Percentiles rank a stretch among this genome's conserved stretches.
Conservation (phyloP, 2,329 filamentous ascomycete genomes). For the Orbilia javanica region DNA sequence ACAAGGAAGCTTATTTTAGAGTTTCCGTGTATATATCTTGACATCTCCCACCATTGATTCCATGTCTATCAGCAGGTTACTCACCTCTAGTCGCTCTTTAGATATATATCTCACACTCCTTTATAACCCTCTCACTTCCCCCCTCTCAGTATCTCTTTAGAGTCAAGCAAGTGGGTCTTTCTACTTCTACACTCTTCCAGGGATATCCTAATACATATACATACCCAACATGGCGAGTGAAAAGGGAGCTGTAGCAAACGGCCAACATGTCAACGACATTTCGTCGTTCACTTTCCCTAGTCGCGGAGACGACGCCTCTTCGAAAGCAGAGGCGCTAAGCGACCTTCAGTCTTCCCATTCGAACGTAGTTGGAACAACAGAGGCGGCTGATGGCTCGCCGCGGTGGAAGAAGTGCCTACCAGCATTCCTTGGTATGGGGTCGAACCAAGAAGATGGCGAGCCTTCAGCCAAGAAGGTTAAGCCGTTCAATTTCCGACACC, state of each 20-base stretch:
- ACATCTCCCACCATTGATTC: constrained; percentile 31
- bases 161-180: constrained; percentile 7
- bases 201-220: too few relatives aligned
- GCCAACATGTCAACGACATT: constrained; percentile 35
- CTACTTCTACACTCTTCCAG: constrained; percentile 3
- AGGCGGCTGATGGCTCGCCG: constrained; percentile 17
- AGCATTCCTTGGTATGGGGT: constrained; percentile 36
- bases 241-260: constrained; percentile 8
- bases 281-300: constrained; percentile 40
- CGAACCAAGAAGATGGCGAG: not conserved
- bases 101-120: constrained; percentile 3
- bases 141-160: not conserved
- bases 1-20: constrained; percentile 57
- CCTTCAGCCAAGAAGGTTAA: constrained; percentile 14
- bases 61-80: constrained; percentile 8
- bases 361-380: constrained; percentile 52
- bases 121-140: constrained; percentile 2
- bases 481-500: constrained; percentile 68
- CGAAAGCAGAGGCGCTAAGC: constrained; percentile 34
- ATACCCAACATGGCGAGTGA: constrained; percentile 42
- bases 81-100: constrained; percentile 35
- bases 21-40: constrained; percentile 50
- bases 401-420: constrained; percentile 46
- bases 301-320: constrained; percentile 7
- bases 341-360: constrained; percentile 47